phyloP scores from a whole-genome alignment of 2,329 filamentous ascomycete genomes.

The Parasarocladium wereldwijsianum region DNA sequence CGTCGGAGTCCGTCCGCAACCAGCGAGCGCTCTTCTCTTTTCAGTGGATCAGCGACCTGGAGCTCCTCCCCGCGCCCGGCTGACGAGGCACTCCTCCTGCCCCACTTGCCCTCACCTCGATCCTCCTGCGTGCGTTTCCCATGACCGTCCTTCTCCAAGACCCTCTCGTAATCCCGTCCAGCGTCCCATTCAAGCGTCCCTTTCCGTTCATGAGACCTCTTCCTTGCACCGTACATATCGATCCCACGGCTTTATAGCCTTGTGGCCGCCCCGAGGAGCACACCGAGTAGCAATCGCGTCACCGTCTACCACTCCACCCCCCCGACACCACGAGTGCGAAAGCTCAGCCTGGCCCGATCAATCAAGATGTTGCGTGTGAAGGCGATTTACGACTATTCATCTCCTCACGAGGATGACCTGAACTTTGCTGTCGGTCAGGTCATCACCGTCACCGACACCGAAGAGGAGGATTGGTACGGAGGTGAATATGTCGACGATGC shows the following conservation, averaged over 20 bases:
- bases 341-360: slow-evolving; percentile 9
- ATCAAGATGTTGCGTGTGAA: slow-evolving; percentile 84
- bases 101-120: slow-evolving; percentile 1
- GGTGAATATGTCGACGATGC: slow-evolving; percentile 71
- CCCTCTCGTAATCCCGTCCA: not conserved
- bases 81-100: slow-evolving; percentile 4
- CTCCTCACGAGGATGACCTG: slow-evolving; percentile 87
- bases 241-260: slow-evolving; percentile 1
- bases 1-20: too few relatives aligned
- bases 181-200: not conserved
- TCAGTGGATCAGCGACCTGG: not conserved
- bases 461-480: slow-evolving; percentile 87
- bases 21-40: too few relatives aligned
- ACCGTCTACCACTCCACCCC: slow-evolving; percentile 6
- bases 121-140: not conserved
- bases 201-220: slow-evolving; percentile 2
- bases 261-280: slow-evolving; percentile 1
- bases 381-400: slow-evolving; percentile 88
- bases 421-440: slow-evolving; percentile 74
- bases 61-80: slow-evolving; percentile 4
- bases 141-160: not conserved
- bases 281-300: slow-evolving; percentile 2
- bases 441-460: slow-evolving; percentile 84
- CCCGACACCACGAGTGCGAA: not conserved
- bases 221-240: slow-evolving; percentile 3